Conservation (phyloP, 2,329 filamentous ascomycete species). For the Emergomyces africanus region DNA sequence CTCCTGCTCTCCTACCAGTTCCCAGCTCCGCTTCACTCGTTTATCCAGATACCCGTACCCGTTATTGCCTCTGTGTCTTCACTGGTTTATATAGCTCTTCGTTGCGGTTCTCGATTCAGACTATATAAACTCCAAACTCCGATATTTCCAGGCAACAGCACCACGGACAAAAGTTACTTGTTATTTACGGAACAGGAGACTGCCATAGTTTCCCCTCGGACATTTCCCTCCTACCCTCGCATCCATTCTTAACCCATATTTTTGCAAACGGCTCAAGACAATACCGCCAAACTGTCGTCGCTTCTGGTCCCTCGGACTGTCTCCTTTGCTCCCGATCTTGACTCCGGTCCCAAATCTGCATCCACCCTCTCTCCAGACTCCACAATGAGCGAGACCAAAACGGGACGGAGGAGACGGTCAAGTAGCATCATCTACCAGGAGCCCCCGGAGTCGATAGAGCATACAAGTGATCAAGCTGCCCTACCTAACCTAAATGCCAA, state of each 20-base stretch:
- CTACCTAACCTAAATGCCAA: conserved; percentile 93
- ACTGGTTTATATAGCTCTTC: background rate
- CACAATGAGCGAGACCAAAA: conserved; percentile 50
- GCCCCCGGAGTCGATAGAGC: conserved; percentile 89
- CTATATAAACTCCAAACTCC: background rate
- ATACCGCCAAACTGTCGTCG: conserved; percentile 95
- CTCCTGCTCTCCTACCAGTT: background rate
- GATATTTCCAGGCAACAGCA: background rate
- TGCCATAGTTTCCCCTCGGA: background rate
- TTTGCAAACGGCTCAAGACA: conserved; percentile 23
- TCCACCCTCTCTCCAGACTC: conserved; percentile 42
- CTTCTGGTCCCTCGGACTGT: conserved; percentile 79
- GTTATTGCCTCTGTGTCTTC: background rate
- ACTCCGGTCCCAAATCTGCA: conserved; percentile 44
- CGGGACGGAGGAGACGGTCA: conserved; percentile 76
- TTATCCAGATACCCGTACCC: background rate
- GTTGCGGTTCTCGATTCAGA: background rate
- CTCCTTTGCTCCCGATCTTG: conserved; percentile 76
- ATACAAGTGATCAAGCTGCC: conserved; percentile 90
- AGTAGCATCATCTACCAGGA: conserved; percentile 99
- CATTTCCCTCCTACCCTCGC: background rate
- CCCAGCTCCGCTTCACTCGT: background rate
- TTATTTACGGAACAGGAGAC: background rate
- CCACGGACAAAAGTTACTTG: background rate
- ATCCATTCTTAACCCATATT: background rate